These are phyloP conservation scores for Tolypocladium endophyticum DNA, from an alignment of 2,329 filamentous ascomycete genomes.

Conservation along the genomic window DNA sequence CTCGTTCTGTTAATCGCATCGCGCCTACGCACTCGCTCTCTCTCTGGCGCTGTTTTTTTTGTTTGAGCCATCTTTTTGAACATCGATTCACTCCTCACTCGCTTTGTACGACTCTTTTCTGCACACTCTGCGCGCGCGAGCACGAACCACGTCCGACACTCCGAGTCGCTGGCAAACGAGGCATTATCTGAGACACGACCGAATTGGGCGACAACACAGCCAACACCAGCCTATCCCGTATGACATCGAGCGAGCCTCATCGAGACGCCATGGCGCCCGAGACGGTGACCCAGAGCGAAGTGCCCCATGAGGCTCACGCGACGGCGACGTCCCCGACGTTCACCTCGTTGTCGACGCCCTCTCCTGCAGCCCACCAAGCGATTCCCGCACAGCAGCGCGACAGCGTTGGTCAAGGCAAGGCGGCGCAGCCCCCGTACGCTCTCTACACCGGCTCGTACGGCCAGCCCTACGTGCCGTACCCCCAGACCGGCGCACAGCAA, in stretches of 20 bases:
- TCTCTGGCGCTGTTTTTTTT: not conserved
- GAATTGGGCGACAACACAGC: not conserved
- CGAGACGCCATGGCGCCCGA: not conserved
- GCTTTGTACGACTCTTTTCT: not conserved
- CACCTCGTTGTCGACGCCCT: not conserved
- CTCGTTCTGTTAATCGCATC: not conserved
- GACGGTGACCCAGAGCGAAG: not conserved
- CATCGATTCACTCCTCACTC: not conserved
- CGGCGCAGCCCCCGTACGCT: too few relatives aligned
- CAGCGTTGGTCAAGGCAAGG: too few relatives aligned
- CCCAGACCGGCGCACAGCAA: not conserved
- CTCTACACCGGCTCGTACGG: not conserved
- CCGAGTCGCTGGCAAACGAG: not conserved
- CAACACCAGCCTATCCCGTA: not conserved
- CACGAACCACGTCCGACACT: not conserved
- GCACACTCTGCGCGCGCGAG: not conserved
- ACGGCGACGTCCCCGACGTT: not conserved
- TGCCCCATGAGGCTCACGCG: not conserved
- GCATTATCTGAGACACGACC: not conserved
- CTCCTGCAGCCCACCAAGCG: not conserved
- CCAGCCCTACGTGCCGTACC: not conserved
- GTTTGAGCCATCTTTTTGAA: too few relatives aligned
- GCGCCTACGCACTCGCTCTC: not conserved
- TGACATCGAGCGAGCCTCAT: not conserved
- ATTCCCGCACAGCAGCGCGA: not conserved